Conservation (phyloP, 2,329 filamentous ascomycete genomes). For the Davidsoniella virescens region DNA sequence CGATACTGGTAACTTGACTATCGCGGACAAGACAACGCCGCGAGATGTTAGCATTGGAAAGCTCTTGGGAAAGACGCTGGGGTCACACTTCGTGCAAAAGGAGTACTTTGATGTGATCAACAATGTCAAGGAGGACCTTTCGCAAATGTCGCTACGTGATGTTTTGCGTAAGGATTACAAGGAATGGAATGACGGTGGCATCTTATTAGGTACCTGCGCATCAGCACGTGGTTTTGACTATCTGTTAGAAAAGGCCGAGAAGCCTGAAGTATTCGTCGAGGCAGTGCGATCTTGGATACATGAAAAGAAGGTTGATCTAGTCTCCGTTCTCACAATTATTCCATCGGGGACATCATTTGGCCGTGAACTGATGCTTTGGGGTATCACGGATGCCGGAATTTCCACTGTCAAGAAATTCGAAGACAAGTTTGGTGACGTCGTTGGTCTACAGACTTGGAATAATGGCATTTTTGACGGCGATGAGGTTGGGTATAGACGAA, state of each 20-base stretch:
- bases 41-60: constrained; percentile 41
- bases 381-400: constrained; percentile 31
- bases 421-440: constrained; percentile 24
- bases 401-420: constrained; percentile 39
- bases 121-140: constrained; percentile 52
- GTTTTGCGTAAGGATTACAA: constrained; percentile 75
- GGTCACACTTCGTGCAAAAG: constrained; percentile 30
- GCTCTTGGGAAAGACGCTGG: constrained; percentile 37
- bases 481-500: constrained; percentile 31
- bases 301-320: constrained; percentile 34
- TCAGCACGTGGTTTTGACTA: constrained; percentile 46
- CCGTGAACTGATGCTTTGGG: constrained; percentile 55
- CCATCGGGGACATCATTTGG: constrained; percentile 37
- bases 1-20: constrained; percentile 51
- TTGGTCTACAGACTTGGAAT: constrained; percentile 41
- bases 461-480: constrained; percentile 30
- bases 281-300: constrained; percentile 35
- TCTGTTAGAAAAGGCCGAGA: constrained; percentile 36
- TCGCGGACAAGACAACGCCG: constrained; percentile 46
- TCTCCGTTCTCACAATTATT: constrained; percentile 53
- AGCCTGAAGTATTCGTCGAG: constrained; percentile 28
- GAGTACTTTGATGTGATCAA: constrained; percentile 44
- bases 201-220: constrained; percentile 48
- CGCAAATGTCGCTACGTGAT: constrained; percentile 42
- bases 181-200: constrained; percentile 45